Conservation (phyloP, 2,329 filamentous ascomycete species). For the Trichoderma simmonsii region DNA sequence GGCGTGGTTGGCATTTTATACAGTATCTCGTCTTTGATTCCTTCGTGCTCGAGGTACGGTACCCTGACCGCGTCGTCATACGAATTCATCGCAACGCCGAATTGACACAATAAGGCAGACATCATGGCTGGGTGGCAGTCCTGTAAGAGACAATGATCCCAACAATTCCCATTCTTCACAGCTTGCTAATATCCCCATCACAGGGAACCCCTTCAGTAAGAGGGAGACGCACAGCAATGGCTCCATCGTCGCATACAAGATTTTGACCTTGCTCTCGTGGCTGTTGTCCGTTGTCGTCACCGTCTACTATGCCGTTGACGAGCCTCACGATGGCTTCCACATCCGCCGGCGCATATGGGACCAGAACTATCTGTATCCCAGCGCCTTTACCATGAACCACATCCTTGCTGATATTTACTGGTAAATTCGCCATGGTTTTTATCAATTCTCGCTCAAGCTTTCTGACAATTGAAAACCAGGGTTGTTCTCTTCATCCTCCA, state of each 20-base stretch:
- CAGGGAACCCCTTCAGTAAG: constrained; percentile 74
- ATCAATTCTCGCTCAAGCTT: no score
- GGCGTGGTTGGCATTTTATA: neutral
- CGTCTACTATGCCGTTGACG: constrained; percentile 69
- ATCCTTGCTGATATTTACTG: constrained; percentile 70
- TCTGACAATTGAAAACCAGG: constrained; percentile 41
- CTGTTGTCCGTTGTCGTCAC: constrained; percentile 67
- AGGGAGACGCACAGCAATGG: constrained; percentile 62
- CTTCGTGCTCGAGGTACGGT: neutral
- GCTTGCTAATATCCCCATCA: neutral
- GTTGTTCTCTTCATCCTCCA: constrained; percentile 72
- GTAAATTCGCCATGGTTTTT: constrained; percentile 37
- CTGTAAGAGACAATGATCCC: constrained; percentile 6
- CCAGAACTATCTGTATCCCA: constrained; percentile 63
- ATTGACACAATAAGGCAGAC: neutral
- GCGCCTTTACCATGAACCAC: constrained; percentile 72
- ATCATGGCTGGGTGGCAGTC: constrained; percentile 21
- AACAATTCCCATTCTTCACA: neutral
- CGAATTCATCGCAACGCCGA: neutral
- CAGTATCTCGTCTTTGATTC: neutral
- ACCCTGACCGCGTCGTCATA: neutral
- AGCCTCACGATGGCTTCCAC: constrained; percentile 59
- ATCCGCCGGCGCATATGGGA: constrained; percentile 68
- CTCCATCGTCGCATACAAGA: constrained; percentile 69
- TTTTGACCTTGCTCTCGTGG: constrained; percentile 72